Base-by-base conservation (phyloP, 2,329 filamentous ascomycete species). In the Claviceps fusiformis region DNA sequence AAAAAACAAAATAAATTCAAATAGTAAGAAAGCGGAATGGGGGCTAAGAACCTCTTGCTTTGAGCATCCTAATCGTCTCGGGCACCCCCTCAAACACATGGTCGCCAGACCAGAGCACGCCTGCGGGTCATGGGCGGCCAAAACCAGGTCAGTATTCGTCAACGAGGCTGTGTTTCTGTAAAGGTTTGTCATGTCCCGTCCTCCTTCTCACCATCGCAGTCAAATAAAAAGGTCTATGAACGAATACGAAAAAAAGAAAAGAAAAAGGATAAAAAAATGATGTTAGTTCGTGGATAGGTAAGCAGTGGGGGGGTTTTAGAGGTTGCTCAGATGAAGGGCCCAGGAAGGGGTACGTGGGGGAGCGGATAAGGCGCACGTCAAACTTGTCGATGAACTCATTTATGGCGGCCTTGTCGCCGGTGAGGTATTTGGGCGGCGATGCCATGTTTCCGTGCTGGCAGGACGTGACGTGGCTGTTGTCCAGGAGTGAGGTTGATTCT, bases 51-150 rank as follows among this genome's bases (percentile, higher is more conserved):
- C 90, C 89, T 82, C 82, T 87, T 56, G 82, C 85, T 65, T 89
- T 85, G 59, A 98, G 75, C 71, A 95, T 77, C 58, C 89, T 81
- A 43, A 98, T 73, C 0, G 90, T 95, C 71, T 96, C 89, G 5
- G 88, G 85, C 5, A 90, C 85, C 54, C 86, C 87, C 15, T 89
- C 85, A 62, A 93, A 96, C 11, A 95, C 75, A 67, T 92, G 85
- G 66, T 96, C 89, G 52, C 93, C 93, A 17, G 91, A 95, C 93
- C 93, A 98, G 57, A 98, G 76, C 43, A 98, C 93, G 67, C 92
- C 91, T 95, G 51, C 24, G 33, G 24, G 24, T 24, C 24, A 24
- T 24, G 24, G 3, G 24, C 24, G 3, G n/a, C n/a, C n/a, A 24
- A 24, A 24, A 24, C 24, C 24, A 24, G 24, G 24, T 24, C 24